These are phyloP conservation scores for Striga hermonthica DNA, from an alignment of 305 asterid species.

Conservation along the genomic window DNA sequence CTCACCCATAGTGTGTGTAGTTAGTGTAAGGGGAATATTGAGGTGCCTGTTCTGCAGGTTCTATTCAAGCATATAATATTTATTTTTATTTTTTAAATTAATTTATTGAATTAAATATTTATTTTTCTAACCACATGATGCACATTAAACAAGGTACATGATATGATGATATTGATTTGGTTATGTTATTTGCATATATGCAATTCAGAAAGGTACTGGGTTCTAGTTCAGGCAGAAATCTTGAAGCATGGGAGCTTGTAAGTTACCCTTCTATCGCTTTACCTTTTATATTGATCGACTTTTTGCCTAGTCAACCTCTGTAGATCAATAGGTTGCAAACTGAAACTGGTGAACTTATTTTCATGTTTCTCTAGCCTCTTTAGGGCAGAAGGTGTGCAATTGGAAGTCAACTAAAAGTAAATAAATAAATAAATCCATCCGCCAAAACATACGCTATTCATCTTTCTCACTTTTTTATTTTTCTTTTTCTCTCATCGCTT, in stretches of 20 bases:
- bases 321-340: background rate
- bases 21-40: background rate
- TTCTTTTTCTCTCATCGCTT: too few relatives aligned
- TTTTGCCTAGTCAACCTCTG: background rate
- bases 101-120: too few relatives aligned
- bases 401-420: too few relatives aligned
- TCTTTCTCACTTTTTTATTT: too few relatives aligned
- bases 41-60: slow-evolving; percentile 3
- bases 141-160: slow-evolving; percentile 3
- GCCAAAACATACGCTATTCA: too few relatives aligned
- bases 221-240: slow-evolving; percentile 36
- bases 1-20: background rate
- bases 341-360: background rate
- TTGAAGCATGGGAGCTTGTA: slow-evolving; percentile 90
- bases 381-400: background rate
- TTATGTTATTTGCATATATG: slow-evolving; percentile 22
- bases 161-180: background rate
- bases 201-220: slow-evolving; percentile 51
- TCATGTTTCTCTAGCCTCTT: background rate
- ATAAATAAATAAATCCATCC: too few relatives aligned
- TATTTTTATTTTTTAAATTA: too few relatives aligned
- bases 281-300: background rate
- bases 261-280: slow-evolving; percentile 32
- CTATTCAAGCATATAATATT: slow-evolving; percentile 8
- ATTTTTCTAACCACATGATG: background rate